A percentile compares a stretch with the other conserved stretches of the same genome.
Evolutionary conservation across 495 filamentous ascomycete species (phyloP).

Genomic region (Parachaetomium inaequale): DNA sequence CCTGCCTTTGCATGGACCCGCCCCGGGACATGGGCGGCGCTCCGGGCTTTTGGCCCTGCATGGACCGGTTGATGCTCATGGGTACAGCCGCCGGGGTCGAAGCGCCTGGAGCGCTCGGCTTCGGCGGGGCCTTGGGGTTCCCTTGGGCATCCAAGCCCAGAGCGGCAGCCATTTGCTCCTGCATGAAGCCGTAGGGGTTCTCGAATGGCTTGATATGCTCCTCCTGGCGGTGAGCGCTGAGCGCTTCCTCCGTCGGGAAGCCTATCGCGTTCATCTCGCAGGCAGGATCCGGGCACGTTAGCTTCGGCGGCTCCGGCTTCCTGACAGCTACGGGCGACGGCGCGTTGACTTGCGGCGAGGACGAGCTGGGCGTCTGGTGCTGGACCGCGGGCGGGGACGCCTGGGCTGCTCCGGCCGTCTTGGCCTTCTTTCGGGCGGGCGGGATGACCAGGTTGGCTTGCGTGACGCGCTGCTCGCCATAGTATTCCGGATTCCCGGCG

Average conservation of each 20-base stretch:
- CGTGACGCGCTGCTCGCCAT: slow-evolving; percentile 43
- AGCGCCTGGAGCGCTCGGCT: slow-evolving; percentile 18
- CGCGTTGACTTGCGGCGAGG: slow-evolving; percentile 49
- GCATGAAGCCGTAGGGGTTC: slow-evolving; percentile 49
- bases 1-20: slow-evolving; percentile 43
- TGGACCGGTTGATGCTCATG: slow-evolving; percentile 38
- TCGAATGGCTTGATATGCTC: slow-evolving; percentile 53
- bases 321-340: slow-evolving; percentile 47
- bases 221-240: slow-evolving; percentile 48
- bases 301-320: slow-evolving; percentile 34
- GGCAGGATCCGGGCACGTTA: slow-evolving; percentile 41
- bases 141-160: slow-evolving; percentile 49
- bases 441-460: slow-evolving; percentile 52
- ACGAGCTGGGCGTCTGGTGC: slow-evolving; percentile 34
- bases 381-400: slow-evolving; percentile 26
- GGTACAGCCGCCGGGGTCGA: slow-evolving; percentile 23
- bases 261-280: slow-evolving; percentile 49
- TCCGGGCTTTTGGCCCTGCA: slow-evolving; percentile 44
- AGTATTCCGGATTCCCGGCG: slow-evolving; percentile 61
- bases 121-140: slow-evolving; percentile 27
- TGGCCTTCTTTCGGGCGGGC: slow-evolving; percentile 51
- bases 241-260: slow-evolving; percentile 53
- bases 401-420: slow-evolving; percentile 35
- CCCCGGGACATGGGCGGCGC: slow-evolving; percentile 48
- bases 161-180: slow-evolving; percentile 43